Conservation (phyloP, 345 rosid species). For the Pseudoturritis turrita region DNA sequence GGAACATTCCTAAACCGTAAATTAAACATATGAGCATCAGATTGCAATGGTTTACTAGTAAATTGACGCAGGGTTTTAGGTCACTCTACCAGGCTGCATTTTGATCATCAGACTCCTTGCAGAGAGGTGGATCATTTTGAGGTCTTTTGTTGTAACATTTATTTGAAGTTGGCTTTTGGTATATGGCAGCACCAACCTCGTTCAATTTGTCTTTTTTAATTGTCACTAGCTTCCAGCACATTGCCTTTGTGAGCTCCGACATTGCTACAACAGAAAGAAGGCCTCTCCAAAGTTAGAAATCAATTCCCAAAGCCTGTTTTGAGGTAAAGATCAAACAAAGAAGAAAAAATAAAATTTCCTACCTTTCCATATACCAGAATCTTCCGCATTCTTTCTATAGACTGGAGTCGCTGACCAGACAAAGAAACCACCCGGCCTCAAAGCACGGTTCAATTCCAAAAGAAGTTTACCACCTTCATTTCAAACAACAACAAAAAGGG, state of each 20-base stretch:
- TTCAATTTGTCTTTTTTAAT: constrained; percentile 57
- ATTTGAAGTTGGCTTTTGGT: constrained; percentile 63
- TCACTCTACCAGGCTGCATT: constrained; percentile 63
- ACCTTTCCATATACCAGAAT: constrained; percentile 90
- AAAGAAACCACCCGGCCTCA: constrained; percentile 94
- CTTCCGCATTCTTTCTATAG: constrained; percentile 71
- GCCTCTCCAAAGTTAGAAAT: constrained; percentile 7
- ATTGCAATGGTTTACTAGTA: background rate
- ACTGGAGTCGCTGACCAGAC: constrained; percentile 98
- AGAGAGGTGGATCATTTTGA: constrained; percentile 53
- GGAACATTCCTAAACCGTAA: constrained; percentile 56
- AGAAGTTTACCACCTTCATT: constrained; percentile 86
- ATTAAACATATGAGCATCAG: background rate
- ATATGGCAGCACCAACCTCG: constrained; percentile 60
- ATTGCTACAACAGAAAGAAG: constrained; percentile 46
- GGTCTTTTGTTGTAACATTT: constrained; percentile 54
- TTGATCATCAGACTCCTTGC: constrained; percentile 66
- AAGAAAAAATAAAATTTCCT: background rate
- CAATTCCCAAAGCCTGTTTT: background rate
- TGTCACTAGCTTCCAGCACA: constrained; percentile 68
- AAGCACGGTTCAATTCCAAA: constrained; percentile 78
- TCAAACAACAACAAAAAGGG: constrained; percentile 4
- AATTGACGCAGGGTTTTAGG: background rate
- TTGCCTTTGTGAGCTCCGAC: constrained; percentile 57
- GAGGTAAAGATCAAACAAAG: background rate